phyloP scores from a whole-genome alignment of 345 rosid genomes.

The Carallia brachiata region DNA sequence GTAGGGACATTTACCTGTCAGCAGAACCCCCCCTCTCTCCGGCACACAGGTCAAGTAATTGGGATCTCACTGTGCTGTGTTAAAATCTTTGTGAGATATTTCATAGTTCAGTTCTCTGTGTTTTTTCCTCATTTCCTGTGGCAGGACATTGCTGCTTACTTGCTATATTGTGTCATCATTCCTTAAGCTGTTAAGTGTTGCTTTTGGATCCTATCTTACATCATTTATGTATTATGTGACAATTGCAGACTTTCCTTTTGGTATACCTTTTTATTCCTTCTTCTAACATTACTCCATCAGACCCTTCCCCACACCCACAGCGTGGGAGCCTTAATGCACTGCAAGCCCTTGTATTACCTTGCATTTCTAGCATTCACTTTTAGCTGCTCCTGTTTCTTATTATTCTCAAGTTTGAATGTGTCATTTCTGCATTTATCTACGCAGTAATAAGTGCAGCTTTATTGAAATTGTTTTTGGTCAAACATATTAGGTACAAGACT shows the following conservation, averaged over 20 bases:
- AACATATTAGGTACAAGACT: constrained; percentile 59
- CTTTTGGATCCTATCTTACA: not conserved
- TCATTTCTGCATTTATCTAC: not conserved
- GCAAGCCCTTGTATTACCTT: not conserved
- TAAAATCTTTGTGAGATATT: too few species aligned
- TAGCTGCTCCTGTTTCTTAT: not conserved
- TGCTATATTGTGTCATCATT: not conserved
- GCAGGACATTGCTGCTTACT: too few species aligned
- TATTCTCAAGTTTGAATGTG: constrained; percentile 1
- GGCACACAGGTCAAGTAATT: too few species aligned
- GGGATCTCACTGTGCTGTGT: too few species aligned
- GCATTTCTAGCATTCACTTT: not conserved
- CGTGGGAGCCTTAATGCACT: too few species aligned
- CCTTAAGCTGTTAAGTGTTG: not conserved
- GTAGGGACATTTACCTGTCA: too few species aligned
- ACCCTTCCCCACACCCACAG: too few species aligned
- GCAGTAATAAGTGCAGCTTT: constrained; percentile 13
- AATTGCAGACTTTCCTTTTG: not conserved
- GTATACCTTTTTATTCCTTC: too few species aligned
- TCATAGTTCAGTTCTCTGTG: too few species aligned
- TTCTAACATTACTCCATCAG: too few species aligned
- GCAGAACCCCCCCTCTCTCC: too few species aligned
- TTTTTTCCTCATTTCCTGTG: too few species aligned
- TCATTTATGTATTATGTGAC: not conserved
- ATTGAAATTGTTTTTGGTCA: constrained; percentile 9